phyloP scores from a whole-genome alignment of 2,329 filamentous ascomycete genomes.

The Pyricularia grisea region DNA sequence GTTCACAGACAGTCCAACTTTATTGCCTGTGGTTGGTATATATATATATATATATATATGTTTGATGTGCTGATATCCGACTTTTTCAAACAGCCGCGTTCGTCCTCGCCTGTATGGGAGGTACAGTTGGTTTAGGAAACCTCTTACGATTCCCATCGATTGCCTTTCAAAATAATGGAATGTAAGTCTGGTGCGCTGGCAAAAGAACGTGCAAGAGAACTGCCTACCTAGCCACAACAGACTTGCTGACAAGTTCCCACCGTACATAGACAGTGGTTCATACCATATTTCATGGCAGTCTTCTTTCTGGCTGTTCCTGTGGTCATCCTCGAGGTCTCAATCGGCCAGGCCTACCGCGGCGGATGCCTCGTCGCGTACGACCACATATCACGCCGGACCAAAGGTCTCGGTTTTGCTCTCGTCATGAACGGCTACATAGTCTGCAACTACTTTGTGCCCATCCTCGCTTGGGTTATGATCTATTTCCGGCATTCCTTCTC shows the following conservation, averaged over 20 bases:
- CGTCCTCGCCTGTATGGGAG: not conserved
- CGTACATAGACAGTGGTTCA: not conserved
- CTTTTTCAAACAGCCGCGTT: not conserved
- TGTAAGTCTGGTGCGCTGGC: not conserved
- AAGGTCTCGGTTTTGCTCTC: not conserved
- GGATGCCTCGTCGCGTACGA: not conserved
- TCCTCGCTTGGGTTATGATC: not conserved
- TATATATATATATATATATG: not conserved
- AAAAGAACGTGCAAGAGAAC: not conserved
- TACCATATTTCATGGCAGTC: not conserved
- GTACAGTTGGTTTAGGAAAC: not conserved
- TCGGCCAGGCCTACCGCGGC: not conserved
- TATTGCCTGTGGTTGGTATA: not conserved
- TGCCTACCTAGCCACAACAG: not conserved
- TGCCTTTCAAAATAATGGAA: not conserved
- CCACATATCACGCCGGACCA: not conserved
- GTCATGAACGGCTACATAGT: not conserved
- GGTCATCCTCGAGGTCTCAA: not conserved
- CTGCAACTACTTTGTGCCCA: not conserved
- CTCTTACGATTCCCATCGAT: not conserved
- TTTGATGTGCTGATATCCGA: not conserved
- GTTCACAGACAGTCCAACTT: not conserved
- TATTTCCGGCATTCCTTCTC: not conserved
- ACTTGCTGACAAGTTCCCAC: not conserved
- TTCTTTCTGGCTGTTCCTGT: not conserved